These are phyloP conservation scores for Schrenkiella parvula DNA, from an alignment of 345 rosid species.

Conservation along the genomic window DNA sequence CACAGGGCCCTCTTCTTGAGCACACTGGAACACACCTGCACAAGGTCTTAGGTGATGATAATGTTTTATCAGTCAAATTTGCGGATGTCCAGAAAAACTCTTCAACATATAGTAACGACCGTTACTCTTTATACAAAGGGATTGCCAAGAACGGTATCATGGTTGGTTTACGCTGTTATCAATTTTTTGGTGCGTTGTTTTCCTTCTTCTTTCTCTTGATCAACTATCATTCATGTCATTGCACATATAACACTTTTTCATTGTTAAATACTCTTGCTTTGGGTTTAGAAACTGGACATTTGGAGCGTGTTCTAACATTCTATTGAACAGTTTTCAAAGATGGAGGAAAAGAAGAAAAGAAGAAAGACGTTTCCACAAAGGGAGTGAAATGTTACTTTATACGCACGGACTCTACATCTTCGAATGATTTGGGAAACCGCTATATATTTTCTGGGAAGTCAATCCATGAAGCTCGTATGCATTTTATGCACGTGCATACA, in stretches of 20 bases:
- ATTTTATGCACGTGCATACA: slow-evolving; percentile 66
- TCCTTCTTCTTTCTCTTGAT: not conserved
- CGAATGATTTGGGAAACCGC: slow-evolving; percentile 17
- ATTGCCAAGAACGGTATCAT: slow-evolving; percentile 55
- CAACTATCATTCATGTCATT: not conserved
- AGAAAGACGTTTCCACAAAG: slow-evolving; percentile 46
- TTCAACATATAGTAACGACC: not conserved
- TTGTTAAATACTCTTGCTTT: not conserved
- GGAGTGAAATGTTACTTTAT: slow-evolving; percentile 63
- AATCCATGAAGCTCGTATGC: slow-evolving; percentile 57
- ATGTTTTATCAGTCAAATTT: slow-evolving; percentile 65
- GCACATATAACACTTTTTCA: not conserved
- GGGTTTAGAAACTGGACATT: not conserved
- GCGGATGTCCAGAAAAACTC: slow-evolving; percentile 23
- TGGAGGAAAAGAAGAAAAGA: slow-evolving; percentile 69
- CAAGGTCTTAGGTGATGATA: slow-evolving; percentile 71
- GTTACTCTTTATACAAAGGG: slow-evolving; percentile 18
- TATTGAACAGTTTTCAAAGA: slow-evolving; percentile 66
- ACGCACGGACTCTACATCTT: slow-evolving; percentile 46
- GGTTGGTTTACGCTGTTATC: slow-evolving; percentile 59
- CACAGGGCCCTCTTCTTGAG: slow-evolving; percentile 58
- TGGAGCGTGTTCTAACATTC: not conserved
- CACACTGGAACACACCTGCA: slow-evolving; percentile 51
- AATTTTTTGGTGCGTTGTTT: slow-evolving; percentile 59
- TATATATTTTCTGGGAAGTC: slow-evolving; percentile 47